A percentile compares a stretch with the other conserved stretches of the same genome.
These are phyloP conservation scores for Coemansia sp. DNA, from an alignment of 192 early-diverging fungal species.

Conservation along the genomic window DNA sequence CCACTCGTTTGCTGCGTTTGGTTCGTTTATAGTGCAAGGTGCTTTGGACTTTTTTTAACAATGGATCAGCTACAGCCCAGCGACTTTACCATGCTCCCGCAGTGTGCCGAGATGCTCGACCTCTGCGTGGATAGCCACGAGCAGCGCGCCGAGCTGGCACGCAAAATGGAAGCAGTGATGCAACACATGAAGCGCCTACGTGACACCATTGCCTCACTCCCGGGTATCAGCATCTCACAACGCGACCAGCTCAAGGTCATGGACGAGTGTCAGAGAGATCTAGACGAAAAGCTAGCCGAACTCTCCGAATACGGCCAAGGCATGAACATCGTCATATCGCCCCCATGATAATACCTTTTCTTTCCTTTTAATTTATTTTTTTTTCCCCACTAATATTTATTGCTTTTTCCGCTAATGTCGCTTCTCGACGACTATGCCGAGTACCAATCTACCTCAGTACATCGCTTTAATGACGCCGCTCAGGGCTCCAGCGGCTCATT, in stretches of 20 bases:
- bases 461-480: neutral
- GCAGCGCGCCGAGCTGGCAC: constrained; percentile 41
- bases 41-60: neutral
- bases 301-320: constrained; percentile 26
- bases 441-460: constrained; percentile 27
- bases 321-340: neutral
- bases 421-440: constrained; percentile 52
- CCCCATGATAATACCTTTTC: neutral
- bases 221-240: constrained; percentile 51
- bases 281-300: constrained; percentile 29
- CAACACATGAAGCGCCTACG: constrained; percentile 41
- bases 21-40: neutral
- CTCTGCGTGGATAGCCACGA: constrained; percentile 38
- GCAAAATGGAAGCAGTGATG: constrained; percentile 39
- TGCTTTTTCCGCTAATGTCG: constrained; percentile 42
- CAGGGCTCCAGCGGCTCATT: neutral
- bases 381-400: neutral
- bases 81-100: constrained; percentile 49
- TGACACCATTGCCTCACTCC: constrained; percentile 27
- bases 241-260: constrained; percentile 47
- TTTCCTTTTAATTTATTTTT: neutral
- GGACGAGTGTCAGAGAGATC: constrained; percentile 37
- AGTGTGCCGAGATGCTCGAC: constrained; percentile 42
- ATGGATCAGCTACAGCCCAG: constrained; percentile 47
- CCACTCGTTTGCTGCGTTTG: neutral